Percentiles rank a stretch among this genome's conserved stretches.
Conservation (phyloP, 2,329 filamentous ascomycete genomes). For the Diaporthe sp. region DNA sequence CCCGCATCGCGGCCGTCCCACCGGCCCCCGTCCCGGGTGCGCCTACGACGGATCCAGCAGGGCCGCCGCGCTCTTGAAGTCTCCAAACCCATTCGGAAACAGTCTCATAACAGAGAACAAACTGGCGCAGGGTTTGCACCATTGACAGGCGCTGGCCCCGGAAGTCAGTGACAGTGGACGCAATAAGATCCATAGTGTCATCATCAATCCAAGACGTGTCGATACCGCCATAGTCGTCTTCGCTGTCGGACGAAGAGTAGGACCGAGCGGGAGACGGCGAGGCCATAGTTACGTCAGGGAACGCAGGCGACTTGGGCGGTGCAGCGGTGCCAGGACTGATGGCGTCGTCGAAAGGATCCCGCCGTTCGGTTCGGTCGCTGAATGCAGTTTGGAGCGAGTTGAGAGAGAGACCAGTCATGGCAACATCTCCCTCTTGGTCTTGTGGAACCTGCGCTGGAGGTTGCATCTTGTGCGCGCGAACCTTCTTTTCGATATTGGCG, state of each 20-base stretch:
- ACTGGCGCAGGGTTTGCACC: slow-evolving; percentile 95
- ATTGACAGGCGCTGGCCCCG: slow-evolving; percentile 90
- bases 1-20: slow-evolving; percentile 38
- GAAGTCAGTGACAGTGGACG: slow-evolving; percentile 92
- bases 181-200: slow-evolving; percentile 82
- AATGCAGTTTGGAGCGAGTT: slow-evolving; percentile 11
- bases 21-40: slow-evolving; percentile 37
- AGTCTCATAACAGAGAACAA: slow-evolving; percentile 96
- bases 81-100: slow-evolving; percentile 86
- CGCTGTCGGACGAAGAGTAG: slow-evolving; percentile 33
- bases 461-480: slow-evolving; percentile 39
- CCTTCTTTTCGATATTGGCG: slow-evolving; percentile 47
- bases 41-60: slow-evolving; percentile 43
- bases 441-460: slow-evolving; percentile 42
- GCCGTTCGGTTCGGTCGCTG: slow-evolving; percentile 5
- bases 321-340: slow-evolving; percentile 40
- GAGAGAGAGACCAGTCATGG: slow-evolving; percentile 52
- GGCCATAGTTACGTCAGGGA: slow-evolving; percentile 48
- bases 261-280: slow-evolving; percentile 33
- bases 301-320: slow-evolving; percentile 39
- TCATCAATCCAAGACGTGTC: slow-evolving; percentile 77
- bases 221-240: slow-evolving; percentile 42
- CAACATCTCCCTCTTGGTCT: slow-evolving; percentile 61
- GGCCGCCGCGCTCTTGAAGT: slow-evolving; percentile 55
- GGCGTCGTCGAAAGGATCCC: slow-evolving; percentile 36